A percentile compares a stretch with the other conserved stretches of the same genome.
phyloP scores from a whole-genome alignment of 1,284 basidiomycete genomes.

The Ustilago loliicola region DNA sequence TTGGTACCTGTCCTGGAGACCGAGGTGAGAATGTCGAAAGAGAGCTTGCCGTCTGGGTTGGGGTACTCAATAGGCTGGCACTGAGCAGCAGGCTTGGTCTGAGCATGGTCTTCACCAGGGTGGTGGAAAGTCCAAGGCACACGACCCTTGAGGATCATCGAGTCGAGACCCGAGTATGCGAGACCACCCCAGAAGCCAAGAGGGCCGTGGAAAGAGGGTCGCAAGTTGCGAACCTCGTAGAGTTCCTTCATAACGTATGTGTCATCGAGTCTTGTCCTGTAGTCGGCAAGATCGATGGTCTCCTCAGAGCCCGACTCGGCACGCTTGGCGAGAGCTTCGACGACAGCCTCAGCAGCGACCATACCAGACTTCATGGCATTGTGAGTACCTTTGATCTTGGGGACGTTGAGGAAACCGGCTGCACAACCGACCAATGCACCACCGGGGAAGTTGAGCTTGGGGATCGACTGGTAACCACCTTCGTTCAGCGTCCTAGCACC shows the following conservation, averaged over 20 bases:
- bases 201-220: conserved; percentile 88
- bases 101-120: conserved; percentile 77
- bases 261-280: conserved; percentile 80
- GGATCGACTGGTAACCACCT: conserved; percentile 93
- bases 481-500: conserved; percentile 93
- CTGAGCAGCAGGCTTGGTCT: conserved; percentile 70
- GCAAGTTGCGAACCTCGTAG: conserved; percentile 90
- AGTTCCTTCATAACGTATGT: conserved; percentile 93
- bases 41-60: conserved; percentile 87
- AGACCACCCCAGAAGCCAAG: conserved; percentile 91
- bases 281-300: conserved; percentile 80
- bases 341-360: conserved; percentile 92
- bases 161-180: conserved; percentile 89
- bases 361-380: conserved; percentile 99
- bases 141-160: conserved; percentile 85
- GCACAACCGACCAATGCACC: conserved; percentile 95
- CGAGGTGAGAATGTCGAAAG: conserved; percentile 92
- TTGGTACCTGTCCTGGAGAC: conserved; percentile 94
- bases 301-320: conserved; percentile 64
- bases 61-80: conserved; percentile 91
- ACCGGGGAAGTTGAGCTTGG: conserved; percentile 92
- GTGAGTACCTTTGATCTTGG: conserved; percentile 99
- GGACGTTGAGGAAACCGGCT: conserved; percentile 93
- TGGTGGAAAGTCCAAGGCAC: conserved; percentile 93
- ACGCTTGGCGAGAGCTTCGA: conserved; percentile 75